Base-by-base conservation (phyloP, 805 yeast genomes). In the Metschnikowia lunata region DNA sequence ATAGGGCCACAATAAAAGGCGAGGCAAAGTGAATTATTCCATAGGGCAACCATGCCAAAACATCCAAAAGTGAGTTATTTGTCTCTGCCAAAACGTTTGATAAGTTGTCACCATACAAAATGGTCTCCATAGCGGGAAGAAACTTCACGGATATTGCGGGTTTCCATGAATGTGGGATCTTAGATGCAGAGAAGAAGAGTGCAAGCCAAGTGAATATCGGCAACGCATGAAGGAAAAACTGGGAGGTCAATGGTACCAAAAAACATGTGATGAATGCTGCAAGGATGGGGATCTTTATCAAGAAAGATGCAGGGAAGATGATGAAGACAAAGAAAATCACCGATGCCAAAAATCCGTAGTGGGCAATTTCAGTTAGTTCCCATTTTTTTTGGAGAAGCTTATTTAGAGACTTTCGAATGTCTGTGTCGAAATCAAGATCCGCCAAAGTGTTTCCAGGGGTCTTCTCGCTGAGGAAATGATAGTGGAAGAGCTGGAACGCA, bases 11-110 rank as follows among this genome's bases (percentile, higher is more conserved):
- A 6, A 91, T 79, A 59, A 90, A 88, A 4, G 99, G 98, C 11
- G 88, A 78, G n/a, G 86, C 80, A 58, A 87, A 91, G 67, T 91
- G 99, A 46, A 87, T 72, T 11, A 93, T 61, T 2, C 99, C 99
- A 61, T 91, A 91, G 1, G 99, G 98, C 33, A 91, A 65, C 97
- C 97, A 90, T 4, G 97, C 97, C 39, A 88, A 55, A n/a, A 90
- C 71, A 60, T 90, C 98, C 43, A 87, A 68, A 7, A 80, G 55
- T 2, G 84, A 62, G 48, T 74, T 78, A 13, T 85, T 82, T 12
- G 81, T 72, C 6, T 90, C 78, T 1, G 97, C 93, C 56, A 89
- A 74, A 23, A 90, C 81, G 55, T 85, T 86, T 42, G 90, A 82
- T 56, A 91, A 72, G 64, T 91, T 86, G 57, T 90, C 96, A 40